Evolutionary conservation across 2,329 filamentous ascomycete species (phyloP), one percentile per base, ranked within the genome.

Genomic region (Exophiala aquamarina): DNA sequence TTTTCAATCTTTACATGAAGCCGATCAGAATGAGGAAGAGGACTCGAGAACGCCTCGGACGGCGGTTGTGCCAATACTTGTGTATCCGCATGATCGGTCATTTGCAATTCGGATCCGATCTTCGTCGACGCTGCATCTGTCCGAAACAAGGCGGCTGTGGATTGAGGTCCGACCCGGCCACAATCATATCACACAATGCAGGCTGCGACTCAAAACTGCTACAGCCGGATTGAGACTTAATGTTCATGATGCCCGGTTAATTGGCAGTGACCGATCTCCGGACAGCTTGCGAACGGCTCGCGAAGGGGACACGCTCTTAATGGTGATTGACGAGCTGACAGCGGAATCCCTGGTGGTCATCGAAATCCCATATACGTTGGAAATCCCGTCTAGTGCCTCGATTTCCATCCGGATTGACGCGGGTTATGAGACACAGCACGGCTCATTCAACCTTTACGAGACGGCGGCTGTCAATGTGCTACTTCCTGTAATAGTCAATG

Each of bases 401-500:
- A 42, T 55, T 15, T 41, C 14, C 5, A 75, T 92, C 45, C 85
- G 83, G 52, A 69, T 92, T n/a, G 91, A 95, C 55, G 75, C 90
- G 8, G 75, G 73, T 1, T 95, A 93, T 61, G 77, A 77, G 2
- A 91, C 87, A 0, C 73, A 81, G 1, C 70, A 79, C 2, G 86
- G 84, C 2, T 74, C 71, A 6, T 87, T 89, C 55, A 74, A 76
- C 44, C 86, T 84, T 62, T 77, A 81, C 13, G 79, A 78, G 13
- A 75, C 77, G 6, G 78, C 80, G 15, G 79, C 76, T 3, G 75
- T 94, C 15, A 78, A 84, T 2, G 85, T 93, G 2, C 79, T 86
- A 1, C 74, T 98, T 3, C 88, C 89, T 0, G 76, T 98, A 3
- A 91, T 92, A 3, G 93, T 98, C 53, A 97, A 97, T 56, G 93